phyloP scores from a whole-genome alignment of 306 rosid genomes.

The Quercus variabilis region DNA sequence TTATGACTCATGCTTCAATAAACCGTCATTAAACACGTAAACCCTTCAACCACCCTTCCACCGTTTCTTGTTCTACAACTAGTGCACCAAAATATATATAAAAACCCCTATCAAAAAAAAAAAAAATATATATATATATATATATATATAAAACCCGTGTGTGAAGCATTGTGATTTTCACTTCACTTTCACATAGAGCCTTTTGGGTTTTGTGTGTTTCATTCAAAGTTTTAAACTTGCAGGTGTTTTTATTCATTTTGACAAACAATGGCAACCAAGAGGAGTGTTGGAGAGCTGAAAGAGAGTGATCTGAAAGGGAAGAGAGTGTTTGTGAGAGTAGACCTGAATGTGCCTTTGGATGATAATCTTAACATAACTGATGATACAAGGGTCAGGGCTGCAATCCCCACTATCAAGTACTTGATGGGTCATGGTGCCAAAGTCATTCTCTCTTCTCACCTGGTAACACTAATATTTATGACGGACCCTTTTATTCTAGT shows the following conservation, averaged over 20 bases:
- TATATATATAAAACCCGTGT: not conserved
- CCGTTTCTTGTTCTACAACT: not conserved
- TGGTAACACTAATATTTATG: conserved; percentile 38
- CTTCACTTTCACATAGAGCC: not conserved
- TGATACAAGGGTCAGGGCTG: conserved; percentile 87
- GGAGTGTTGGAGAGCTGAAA: conserved; percentile 73
- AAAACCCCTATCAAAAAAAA: too few species aligned
- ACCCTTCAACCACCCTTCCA: not conserved
- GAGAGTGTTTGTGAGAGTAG: conserved; percentile 83
- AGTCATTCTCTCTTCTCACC: conserved; percentile 68
- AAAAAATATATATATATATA: too few species aligned
- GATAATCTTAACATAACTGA: conserved; percentile 75
- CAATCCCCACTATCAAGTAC: conserved; percentile 80
- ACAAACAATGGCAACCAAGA: conserved; percentile 75
- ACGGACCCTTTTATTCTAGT: not conserved
- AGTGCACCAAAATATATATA: not conserved
- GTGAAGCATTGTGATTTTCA: not conserved
- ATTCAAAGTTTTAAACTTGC: not conserved
- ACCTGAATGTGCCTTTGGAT: conserved; percentile 92
- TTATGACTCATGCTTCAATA: not conserved
- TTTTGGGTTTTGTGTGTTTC: conserved; percentile 2
- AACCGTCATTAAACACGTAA: not conserved
- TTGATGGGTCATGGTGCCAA: conserved; percentile 67
- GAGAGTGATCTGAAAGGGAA: conserved; percentile 88
- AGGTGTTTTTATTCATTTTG: not conserved